Conservation (phyloP, 208 protist genomes). For the Acanthamoeba culbertsoni region DNA sequence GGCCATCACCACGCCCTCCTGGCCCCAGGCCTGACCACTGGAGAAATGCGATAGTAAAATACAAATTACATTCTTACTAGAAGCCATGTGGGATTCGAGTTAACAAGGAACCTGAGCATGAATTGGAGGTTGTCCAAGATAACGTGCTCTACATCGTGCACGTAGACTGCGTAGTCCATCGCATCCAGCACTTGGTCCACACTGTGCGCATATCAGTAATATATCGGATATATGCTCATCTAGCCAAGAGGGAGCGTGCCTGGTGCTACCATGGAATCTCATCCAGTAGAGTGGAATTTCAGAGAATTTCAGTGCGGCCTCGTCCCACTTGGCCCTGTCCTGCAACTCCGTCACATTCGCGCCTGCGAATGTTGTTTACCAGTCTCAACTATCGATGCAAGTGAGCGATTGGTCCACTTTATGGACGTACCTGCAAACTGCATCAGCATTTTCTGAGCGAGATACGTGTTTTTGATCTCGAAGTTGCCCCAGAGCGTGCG, state of each 20-base stretch:
- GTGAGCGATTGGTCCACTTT: background rate
- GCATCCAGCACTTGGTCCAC: conserved; percentile 80
- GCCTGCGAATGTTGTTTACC: background rate
- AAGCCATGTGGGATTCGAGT: no score
- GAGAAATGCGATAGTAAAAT: background rate
- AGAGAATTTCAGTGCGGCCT: conserved; percentile 60
- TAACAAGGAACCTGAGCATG: conserved; percentile 75
- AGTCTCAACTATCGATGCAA: background rate
- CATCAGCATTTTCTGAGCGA: conserved; percentile 79
- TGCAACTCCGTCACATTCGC: background rate
- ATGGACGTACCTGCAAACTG: conserved; percentile 62
- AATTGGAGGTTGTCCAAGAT: conserved; percentile 85
- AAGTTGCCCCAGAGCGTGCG: conserved; percentile 83
- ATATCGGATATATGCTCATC: no score
- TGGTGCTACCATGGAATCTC: conserved; percentile 79
- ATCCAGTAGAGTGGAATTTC: conserved; percentile 81
- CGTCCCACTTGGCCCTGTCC: conserved; percentile 66
- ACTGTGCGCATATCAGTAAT: no score
- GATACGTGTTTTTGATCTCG: conserved; percentile 77
- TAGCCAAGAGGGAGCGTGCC: no score
- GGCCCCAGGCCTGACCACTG: background rate
- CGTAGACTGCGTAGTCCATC: conserved; percentile 84
- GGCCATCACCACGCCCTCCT: background rate
- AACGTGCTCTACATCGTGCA: conserved; percentile 82
- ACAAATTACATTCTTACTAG: no score